These are phyloP conservation scores for Sistotremastrum suecicum DNA, from an alignment of 768 basidiomycete species.

Conservation along the genomic window DNA sequence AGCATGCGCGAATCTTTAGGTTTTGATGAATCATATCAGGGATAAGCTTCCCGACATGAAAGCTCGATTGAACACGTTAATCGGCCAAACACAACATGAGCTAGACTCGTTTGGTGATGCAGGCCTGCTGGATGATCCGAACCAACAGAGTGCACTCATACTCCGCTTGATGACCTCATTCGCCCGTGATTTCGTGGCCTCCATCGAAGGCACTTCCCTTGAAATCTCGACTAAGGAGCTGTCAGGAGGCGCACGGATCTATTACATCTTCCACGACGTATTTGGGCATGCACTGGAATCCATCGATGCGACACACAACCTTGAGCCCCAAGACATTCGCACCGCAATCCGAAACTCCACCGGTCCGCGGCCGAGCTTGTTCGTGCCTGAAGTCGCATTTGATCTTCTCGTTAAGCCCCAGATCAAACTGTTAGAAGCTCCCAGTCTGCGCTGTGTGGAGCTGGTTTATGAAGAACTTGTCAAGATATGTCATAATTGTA, in stretches of 20 bases:
- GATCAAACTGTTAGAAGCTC: conserved; percentile 90
- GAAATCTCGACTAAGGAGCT: conserved; percentile 98
- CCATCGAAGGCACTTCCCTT: conserved; percentile 92
- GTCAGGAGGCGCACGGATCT: conserved; percentile 93
- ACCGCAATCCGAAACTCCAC: conserved; percentile 98
- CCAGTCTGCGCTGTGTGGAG: conserved; percentile 91
- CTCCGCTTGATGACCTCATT: conserved; percentile 98
- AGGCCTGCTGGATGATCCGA: conserved; percentile 81
- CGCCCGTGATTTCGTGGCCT: conserved; percentile 90
- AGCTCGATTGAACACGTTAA: conserved; percentile 89
- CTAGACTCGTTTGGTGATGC: conserved; percentile 92
- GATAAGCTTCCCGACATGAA: conserved; percentile 99
- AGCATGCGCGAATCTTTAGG: conserved; percentile 26
- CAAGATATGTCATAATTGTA: conserved; percentile 98
- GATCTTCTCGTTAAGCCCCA: conserved; percentile 96
- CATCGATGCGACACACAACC: conserved; percentile 81
- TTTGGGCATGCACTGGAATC: conserved; percentile 85
- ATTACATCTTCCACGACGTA: conserved; percentile 99
- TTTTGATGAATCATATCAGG: conserved; percentile 92
- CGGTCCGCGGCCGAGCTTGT: conserved; percentile 88
- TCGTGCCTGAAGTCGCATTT: conserved; percentile 95
- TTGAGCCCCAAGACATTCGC: conserved; percentile 89
- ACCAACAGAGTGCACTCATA: conserved; percentile 83
- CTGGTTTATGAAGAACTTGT: conserved; percentile 98
- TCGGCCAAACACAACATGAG: conserved; percentile 99